phyloP scores from a whole-genome alignment of 352 stramenopile genomes.

The Thraustochytrium sp. region DNA sequence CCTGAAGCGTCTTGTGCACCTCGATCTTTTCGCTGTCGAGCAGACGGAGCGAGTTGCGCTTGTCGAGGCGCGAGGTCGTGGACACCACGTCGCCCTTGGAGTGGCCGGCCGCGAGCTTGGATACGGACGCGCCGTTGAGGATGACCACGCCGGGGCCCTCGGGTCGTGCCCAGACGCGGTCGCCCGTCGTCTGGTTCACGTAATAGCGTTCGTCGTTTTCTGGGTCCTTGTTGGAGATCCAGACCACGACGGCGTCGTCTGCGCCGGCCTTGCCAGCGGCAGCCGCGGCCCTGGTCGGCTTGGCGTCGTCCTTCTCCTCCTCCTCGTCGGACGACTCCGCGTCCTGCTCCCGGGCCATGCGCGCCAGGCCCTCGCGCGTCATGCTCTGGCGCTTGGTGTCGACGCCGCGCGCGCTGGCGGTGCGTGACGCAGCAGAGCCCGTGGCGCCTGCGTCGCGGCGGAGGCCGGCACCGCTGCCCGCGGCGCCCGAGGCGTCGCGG shows the following conservation, averaged over 20 bases:
- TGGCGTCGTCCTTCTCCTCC: neutral
- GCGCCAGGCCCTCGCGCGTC: neutral
- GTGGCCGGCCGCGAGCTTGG: neutral
- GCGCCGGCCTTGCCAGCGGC: neutral
- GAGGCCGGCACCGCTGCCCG: too few relatives aligned
- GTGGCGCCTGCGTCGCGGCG: too few relatives aligned
- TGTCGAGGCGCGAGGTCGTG: neutral
- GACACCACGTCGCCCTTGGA: neutral
- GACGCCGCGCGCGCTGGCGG: too few relatives aligned
- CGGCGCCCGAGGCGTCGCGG: too few relatives aligned
- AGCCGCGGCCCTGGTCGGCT: neutral
- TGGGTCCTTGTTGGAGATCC: slow-evolving; percentile 19
- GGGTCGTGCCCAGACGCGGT: neutral
- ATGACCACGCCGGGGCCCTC: neutral
- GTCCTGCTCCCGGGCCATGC: neutral
- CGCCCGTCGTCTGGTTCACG: slow-evolving; percentile 13
- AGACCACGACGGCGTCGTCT: neutral
- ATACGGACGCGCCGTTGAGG: slow-evolving; percentile 1
- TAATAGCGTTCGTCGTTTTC: neutral
- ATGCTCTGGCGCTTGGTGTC: neutral
- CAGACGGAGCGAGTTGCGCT: neutral
- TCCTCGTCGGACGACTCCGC: neutral
- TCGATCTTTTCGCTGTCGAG: neutral
- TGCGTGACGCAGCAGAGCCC: too few relatives aligned
- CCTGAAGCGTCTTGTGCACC: neutral